Evolutionary conservation across 202 grass and related monocot species (phyloP).

Genomic region (Cymbopogon flexuosus): DNA sequence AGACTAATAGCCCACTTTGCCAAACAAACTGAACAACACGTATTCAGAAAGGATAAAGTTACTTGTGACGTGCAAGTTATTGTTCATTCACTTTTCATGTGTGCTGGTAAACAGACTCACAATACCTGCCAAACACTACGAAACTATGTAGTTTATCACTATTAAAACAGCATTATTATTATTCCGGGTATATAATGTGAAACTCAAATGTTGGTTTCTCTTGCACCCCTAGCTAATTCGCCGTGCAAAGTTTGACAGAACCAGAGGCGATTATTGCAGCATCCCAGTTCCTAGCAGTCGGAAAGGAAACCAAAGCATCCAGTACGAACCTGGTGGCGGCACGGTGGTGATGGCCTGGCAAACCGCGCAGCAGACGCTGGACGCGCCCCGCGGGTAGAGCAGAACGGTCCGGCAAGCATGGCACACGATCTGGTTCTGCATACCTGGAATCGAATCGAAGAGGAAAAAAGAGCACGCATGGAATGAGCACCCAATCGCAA

Average conservation of each 20-base stretch:
- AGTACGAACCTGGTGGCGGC: constrained; percentile 44
- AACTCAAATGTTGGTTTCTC: neutral
- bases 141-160: neutral
- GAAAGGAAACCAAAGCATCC: neutral
- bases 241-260: neutral
- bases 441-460: constrained; percentile 39
- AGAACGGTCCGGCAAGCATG: constrained; percentile 56
- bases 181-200: neutral
- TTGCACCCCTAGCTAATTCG: neutral
- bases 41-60: neutral
- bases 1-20: neutral
- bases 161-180: neutral
- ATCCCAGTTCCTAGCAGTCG: neutral
- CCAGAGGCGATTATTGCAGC: neutral
- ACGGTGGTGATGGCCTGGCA: constrained; percentile 62
- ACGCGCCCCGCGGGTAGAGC: constrained; percentile 57
- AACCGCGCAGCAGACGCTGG: constrained; percentile 64
- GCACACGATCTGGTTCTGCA: constrained; percentile 78
- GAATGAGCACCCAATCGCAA: neutral
- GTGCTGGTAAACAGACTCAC: neutral
- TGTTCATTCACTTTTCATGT: neutral
- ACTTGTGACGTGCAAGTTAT: neutral
- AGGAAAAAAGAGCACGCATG: neutral
- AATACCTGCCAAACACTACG: neutral
- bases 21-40: neutral